Evolutionary conservation across 176 grass and related monocot genomes (phyloP).

Genomic region (Poa pratensis): DNA sequence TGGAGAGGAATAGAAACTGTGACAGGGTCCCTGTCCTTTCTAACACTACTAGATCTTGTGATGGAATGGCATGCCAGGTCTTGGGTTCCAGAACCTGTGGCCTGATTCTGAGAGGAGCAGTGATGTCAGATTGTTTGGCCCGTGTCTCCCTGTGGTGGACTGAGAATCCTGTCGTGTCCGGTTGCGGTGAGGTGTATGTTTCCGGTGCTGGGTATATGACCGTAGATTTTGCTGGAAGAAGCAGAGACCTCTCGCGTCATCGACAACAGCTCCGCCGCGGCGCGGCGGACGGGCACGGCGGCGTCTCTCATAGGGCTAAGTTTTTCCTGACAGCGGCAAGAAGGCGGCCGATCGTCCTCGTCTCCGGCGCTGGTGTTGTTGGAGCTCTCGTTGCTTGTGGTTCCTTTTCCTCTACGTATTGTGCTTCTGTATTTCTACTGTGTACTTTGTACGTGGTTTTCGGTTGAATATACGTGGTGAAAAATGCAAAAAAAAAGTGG

Average conservation of each 20-base stretch:
- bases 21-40: not conserved
- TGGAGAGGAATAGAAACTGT: not conserved
- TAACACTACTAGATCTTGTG: constrained; percentile 16
- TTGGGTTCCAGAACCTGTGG: not conserved
- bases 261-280: no score
- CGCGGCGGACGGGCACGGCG: no score
- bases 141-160: constrained; percentile 11
- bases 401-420: no score
- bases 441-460: no score
- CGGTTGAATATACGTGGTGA: no score
- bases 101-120: constrained; percentile 16
- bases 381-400: no score
- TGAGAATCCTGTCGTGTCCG: constrained; percentile 7
- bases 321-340: no score
- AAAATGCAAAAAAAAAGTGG: no score
- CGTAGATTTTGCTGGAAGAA: not conserved
- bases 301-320: no score
- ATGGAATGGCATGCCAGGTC: constrained; percentile 32
- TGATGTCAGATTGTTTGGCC: constrained; percentile 30
- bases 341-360: no score
- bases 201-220: not conserved
- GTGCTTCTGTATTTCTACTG: no score
- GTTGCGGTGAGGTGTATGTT: constrained; percentile 18
- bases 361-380: no score
- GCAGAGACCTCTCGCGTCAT: not conserved